These are phyloP conservation scores for Fomitopsis serialis DNA, from an alignment of 768 basidiomycete species.

Conservation along the genomic window DNA sequence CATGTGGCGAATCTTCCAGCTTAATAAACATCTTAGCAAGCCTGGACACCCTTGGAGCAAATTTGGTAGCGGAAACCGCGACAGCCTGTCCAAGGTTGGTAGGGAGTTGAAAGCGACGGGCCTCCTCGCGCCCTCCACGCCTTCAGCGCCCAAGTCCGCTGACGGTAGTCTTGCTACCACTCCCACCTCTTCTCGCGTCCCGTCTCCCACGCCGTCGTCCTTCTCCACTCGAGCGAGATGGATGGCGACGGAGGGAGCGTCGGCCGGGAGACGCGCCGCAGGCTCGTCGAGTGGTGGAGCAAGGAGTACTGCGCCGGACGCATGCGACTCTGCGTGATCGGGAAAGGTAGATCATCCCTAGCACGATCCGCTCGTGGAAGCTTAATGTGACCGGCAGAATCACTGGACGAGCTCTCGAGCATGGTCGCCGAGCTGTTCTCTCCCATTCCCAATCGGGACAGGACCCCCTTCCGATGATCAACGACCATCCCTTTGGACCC, in stretches of 20 bases:
- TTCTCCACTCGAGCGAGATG: constrained; percentile 46
- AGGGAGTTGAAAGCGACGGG: constrained; percentile 48
- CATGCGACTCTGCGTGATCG: constrained; percentile 77
- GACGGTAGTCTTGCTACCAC: constrained; percentile 19
- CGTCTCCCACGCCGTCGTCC: constrained; percentile 58
- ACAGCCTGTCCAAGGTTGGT: constrained; percentile 63
- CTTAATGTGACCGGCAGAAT: constrained; percentile 41
- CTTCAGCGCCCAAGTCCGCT: constrained; percentile 26
- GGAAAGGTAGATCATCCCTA: constrained; percentile 49
- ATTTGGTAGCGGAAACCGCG: constrained; percentile 84
- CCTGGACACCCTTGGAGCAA: constrained; percentile 83
- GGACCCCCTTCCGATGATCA: constrained; percentile 55
- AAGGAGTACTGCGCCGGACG: constrained; percentile 77
- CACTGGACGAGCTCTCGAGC: constrained; percentile 64
- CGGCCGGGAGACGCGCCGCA: constrained; percentile 74
- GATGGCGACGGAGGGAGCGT: constrained; percentile 74
- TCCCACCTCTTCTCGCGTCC: constrained; percentile 46
- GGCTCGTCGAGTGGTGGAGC: constrained; percentile 82
- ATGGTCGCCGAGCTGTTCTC: constrained; percentile 66
- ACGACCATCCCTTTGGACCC: constrained; percentile 72
- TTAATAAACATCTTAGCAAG: constrained; percentile 82
- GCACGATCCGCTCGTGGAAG: neutral
- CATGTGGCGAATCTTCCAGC: constrained; percentile 90
- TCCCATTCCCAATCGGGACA: constrained; percentile 60
- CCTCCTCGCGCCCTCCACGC: constrained; percentile 23